Percentiles rank a stretch among this genome's conserved stretches.
phyloP scores from a whole-genome alignment of 169 alveolate species.

The Plasmodium ovale region DNA sequence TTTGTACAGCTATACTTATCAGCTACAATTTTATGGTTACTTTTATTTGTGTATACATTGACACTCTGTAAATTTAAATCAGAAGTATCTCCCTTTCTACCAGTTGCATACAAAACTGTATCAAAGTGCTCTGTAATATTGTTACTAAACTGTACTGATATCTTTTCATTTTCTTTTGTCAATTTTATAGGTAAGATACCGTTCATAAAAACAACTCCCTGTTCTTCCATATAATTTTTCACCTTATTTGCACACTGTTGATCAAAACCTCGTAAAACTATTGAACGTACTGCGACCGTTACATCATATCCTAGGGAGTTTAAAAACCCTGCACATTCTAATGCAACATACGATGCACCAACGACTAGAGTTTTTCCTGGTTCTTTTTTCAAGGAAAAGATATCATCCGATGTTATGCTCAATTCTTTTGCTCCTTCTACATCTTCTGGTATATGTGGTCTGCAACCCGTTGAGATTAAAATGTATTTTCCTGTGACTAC shows the following conservation, averaged over 20 bases:
- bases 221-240: conserved; percentile 88
- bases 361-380: conserved; percentile 97
- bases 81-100: conserved; percentile 94
- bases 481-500: conserved; percentile 91
- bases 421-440: conserved; percentile 93
- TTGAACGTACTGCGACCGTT: conserved; percentile 92
- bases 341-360: conserved; percentile 98
- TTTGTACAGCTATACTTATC: conserved; percentile 93
- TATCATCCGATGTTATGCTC: conserved; percentile 97
- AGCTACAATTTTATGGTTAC: conserved; percentile 89
- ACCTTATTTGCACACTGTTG: conserved; percentile 93
- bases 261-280: conserved; percentile 97
- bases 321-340: conserved; percentile 98
- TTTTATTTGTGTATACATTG: conserved; percentile 74
- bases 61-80: conserved; percentile 80
- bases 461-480: conserved; percentile 96
- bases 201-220: conserved; percentile 91
- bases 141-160: conserved; percentile 85
- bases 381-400: conserved; percentile 89
- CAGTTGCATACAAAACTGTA: conserved; percentile 97
- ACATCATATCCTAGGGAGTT: conserved; percentile 95
- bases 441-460: conserved; percentile 93
- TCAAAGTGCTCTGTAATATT: conserved; percentile 90
- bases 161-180: conserved; percentile 86
- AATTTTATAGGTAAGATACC: conserved; percentile 91